These are phyloP conservation scores for Podaxis sp. DNA, from an alignment of 768 basidiomycete genomes.

Conservation along the genomic window DNA sequence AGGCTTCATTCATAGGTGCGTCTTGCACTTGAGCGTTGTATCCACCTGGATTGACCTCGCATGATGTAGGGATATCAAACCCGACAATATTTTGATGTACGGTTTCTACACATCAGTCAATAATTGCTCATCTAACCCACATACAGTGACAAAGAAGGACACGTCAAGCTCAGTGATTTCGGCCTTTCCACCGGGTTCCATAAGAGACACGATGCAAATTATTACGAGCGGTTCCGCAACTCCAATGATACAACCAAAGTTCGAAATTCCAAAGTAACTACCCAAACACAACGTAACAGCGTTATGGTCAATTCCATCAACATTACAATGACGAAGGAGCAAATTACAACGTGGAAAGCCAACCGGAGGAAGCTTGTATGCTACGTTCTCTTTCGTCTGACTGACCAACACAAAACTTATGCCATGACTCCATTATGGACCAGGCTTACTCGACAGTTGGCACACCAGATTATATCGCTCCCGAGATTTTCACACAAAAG, in stretches of 20 bases:
- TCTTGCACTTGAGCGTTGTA: not conserved
- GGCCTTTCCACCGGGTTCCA: constrained; percentile 99
- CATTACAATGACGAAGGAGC: constrained; percentile 91
- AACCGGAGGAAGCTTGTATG: constrained; percentile 91
- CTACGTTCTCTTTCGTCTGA: constrained; percentile 5
- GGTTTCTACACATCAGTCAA: constrained; percentile 35
- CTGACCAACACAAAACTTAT: not conserved
- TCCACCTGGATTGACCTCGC: not conserved
- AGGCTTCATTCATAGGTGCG: constrained; percentile 95
- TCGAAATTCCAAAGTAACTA: constrained; percentile 37
- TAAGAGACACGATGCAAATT: constrained; percentile 94
- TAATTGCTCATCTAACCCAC: not conserved
- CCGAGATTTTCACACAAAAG: constrained; percentile 93
- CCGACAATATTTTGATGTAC: constrained; percentile 81
- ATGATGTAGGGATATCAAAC: constrained; percentile 87
- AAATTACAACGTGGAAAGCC: constrained; percentile 98
- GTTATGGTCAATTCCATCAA: constrained; percentile 98
- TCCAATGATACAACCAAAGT: constrained; percentile 61
- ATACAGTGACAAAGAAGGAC: constrained; percentile 82
- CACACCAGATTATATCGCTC: constrained; percentile 95
- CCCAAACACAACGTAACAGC: constrained; percentile 74
- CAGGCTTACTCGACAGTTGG: constrained; percentile 98
- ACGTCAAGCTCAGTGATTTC: constrained; percentile 98
- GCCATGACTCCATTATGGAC: not conserved
- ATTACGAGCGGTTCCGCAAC: constrained; percentile 74